Evolutionary conservation across 768 basidiomycete species (phyloP), one percentile per base, ranked within the genome.

Genomic region (Serendipita sp.): DNA sequence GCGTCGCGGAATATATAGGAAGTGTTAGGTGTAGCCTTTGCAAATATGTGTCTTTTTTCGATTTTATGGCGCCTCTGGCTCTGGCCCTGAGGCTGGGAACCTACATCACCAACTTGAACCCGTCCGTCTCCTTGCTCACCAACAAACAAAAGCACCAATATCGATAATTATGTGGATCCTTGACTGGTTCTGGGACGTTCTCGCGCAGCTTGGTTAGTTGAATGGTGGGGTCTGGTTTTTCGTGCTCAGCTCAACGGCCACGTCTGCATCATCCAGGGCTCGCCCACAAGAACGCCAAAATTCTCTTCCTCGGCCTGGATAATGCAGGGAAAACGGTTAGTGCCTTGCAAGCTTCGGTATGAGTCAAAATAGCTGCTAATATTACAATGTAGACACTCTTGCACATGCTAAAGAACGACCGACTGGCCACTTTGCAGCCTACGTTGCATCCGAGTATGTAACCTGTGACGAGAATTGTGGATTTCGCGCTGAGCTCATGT

Each of bases 321-420:
- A 99, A 98, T 78, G 96, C 96, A 61, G 95, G 96, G 71, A 99
- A 98, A 82, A 98, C 96, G 64, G 95, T 96, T 66, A 64, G 86
- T 14, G 1, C 24, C 24, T 22, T 11, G 5, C 14, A n/a, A n/a
- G n/a, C n/a, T n/a, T n/a, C 33, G 38, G 14, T 5, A 38, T 14
- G 14, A 31, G 24, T 61, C 34, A 14, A 14, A 34, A 24, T 34
- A 20, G 31, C 42, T 22, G 28, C 61, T 22, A 16, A 28, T 34
- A 43, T 31, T 20, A 43, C 0, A 38, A 22, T 0, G 30, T 64
- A 97, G 93, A 97, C 95, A 30, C 79, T 97, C 44, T 75, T 98
- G 70, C 96, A 99, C 77, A 98, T 98, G 95, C 80, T 99, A 69
- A 99, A 99, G 82, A 99, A 98, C 69, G 96, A 98, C 78, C 82